Evolutionary conservation across 495 filamentous ascomycete genomes (phyloP), one percentile per base, ranked within the genome.

Genomic region (Sporormia fimetaria): DNA sequence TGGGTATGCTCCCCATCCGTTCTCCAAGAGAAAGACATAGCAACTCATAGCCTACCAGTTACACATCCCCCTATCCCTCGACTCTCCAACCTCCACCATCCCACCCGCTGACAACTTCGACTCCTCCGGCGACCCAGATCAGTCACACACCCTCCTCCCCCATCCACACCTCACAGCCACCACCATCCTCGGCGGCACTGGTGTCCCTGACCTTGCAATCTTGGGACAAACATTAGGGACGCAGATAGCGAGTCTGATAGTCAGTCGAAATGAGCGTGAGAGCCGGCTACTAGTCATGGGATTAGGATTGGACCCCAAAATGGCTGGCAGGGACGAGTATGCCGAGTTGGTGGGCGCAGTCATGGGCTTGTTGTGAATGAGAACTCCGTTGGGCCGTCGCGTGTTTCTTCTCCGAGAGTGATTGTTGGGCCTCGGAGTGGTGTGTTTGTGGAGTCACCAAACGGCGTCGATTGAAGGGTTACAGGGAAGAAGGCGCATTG

Each of bases 211-310:
- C 33, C 70, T 87, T 25, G 85, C 94, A 48, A 82, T 80, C 0
- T 54, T 88, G 12, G 88, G 83, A 18, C 90, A 95, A 63, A 71
- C 94, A 3, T 77, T 85, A 57, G 85, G 85, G 25, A 81, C 81
- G 35, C 87, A 94, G 54, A 83, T 95, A 44, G 90, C 81, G 4
- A 88, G 75, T 52, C 73, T 76, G 9, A 73, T 98, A 43, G 63
- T 74, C 22, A 74, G 74, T 37, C 77, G 75, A 47, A 67, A 82
- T 37, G 77, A 82, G 3, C 67, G 80, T 14, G 90, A 98, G 59
- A 76, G 69, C 49, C 72, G 90, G 37, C 75, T 82, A 33, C 62
- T 98, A 8, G 69, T 96, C 2, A 63, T 95, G 12, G 90, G 87
- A 0, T 59, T 95, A 21, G 90, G 90, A 2, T 59, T 98, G 35